Conservation (phyloP, 164 flowering plant species). For the Macadamia integrifolia region DNA sequence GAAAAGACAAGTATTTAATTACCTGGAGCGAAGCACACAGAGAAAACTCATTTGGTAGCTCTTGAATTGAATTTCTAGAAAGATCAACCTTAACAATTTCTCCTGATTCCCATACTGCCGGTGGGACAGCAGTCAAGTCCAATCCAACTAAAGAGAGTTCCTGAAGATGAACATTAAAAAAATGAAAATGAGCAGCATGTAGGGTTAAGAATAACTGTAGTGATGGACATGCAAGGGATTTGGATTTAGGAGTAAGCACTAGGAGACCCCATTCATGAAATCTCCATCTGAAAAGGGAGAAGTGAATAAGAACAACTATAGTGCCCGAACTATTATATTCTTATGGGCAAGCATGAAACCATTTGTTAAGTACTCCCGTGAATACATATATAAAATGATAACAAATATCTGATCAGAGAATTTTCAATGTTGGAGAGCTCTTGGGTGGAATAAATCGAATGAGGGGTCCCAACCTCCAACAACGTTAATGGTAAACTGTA, state of each 20-base stretch:
- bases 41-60: conserved; percentile 68
- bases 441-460: neutral
- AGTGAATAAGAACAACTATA: too few relatives aligned
- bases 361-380: too few relatives aligned
- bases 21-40: conserved; percentile 75
- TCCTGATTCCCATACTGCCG: conserved; percentile 72
- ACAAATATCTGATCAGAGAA: too few relatives aligned
- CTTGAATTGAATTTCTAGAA: conserved; percentile 67
- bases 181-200: neutral
- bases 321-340: too few relatives aligned
- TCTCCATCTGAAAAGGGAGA: too few relatives aligned
- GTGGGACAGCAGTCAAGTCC: conserved; percentile 60
- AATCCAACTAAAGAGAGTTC: conserved; percentile 70
- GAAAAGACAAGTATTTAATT: conserved; percentile 6
- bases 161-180: conserved; percentile 34
- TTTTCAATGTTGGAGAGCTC: neutral
- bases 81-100: conserved; percentile 77
- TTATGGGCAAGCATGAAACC: too few relatives aligned
- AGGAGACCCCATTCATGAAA: too few relatives aligned
- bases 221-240: too few relatives aligned
- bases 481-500: neutral
- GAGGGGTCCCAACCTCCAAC: neutral
- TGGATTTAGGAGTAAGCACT: too few relatives aligned
- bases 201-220: neutral
- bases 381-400: too few relatives aligned